These are phyloP conservation scores for Coemansia umbellata DNA, from an alignment of 192 early-diverging fungal species.

Conservation along the genomic window DNA sequence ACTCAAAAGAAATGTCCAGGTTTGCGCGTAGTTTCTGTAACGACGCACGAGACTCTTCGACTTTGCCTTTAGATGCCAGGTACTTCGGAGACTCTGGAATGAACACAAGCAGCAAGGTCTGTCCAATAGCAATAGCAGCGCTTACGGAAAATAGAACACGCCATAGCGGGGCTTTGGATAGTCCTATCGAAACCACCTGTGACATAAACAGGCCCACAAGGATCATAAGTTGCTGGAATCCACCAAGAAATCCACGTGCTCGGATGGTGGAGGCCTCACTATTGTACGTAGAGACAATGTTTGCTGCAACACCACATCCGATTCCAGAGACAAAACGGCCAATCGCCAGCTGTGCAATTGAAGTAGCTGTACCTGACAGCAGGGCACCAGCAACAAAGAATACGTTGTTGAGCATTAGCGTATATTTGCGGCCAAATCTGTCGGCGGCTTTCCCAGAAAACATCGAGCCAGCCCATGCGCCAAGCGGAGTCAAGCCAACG, in stretches of 20 bases:
- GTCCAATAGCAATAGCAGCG: constrained; percentile 56
- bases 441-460: constrained; percentile 62
- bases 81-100: constrained; percentile 77
- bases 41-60: constrained; percentile 51
- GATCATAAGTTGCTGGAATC: constrained; percentile 83
- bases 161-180: constrained; percentile 64
- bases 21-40: constrained; percentile 55
- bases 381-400: constrained; percentile 62
- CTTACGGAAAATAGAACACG: constrained; percentile 65
- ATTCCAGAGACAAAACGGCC: constrained; percentile 77
- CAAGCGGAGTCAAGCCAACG: constrained; percentile 61
- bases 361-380: constrained; percentile 58
- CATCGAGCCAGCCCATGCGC: constrained; percentile 73
- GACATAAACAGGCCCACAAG: constrained; percentile 75
- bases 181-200: constrained; percentile 63
- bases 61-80: constrained; percentile 55
- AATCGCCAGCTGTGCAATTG: constrained; percentile 46
- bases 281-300: constrained; percentile 78
- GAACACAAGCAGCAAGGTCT: constrained; percentile 63
- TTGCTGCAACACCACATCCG: constrained; percentile 68
- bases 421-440: constrained; percentile 62
- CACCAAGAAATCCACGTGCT: constrained; percentile 69
- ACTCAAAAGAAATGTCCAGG: constrained; percentile 55
- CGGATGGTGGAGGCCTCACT: constrained; percentile 68
- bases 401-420: constrained; percentile 64